Evolutionary conservation across 148 eudicot genomes (phyloP), one percentile per base, ranked within the genome.

Genomic region (Heliamphora exappendiculata): DNA sequence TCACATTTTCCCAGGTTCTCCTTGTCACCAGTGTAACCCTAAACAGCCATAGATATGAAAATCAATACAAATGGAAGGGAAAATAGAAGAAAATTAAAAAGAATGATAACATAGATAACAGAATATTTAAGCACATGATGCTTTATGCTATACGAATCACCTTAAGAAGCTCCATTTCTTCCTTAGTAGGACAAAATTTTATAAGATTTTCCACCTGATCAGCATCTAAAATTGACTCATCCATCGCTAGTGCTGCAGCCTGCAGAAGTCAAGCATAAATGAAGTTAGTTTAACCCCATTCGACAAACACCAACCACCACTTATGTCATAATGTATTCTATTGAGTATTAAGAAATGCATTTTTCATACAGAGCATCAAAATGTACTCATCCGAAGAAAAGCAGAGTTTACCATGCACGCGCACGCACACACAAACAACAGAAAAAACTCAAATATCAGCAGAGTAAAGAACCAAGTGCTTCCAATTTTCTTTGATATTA

Each of bases 191-290:
- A 85, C 99, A 95, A 80, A 95, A 95, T 70, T 95, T 95, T 50
- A 95, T 89, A 39, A 95, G 93, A 80, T 92, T 95, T 79, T 95
- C 99, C 71, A 95, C 99, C 85, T 95, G 99, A 85, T 95, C 99
- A 71, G 94, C 99, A 87, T 95, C 99, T 82, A 95, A 84, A 86
- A 92, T 78, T 66, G 99, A 88, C 58, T 91, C 99, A 76, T 95
- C 94, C 89, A 95, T 84, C 39, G 99, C 97, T 67, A 95, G 88
- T 77, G 90, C 94, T 51, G 97, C 97, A 81, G 94, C 96, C 99
- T 95, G 85, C 57, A 28, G 73, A 75, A 81, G 47, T 72, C 3
- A 44, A 62, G 42, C 54, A 81, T 16, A 62, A 34, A 59, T n/a
- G 59, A 45, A 45, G 39, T 79, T 64, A 53, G 47, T 41, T 33